Evolutionary conservation across 2,329 filamentous ascomycete species (phyloP).

Genomic region (Phaeosphaeria sp.): DNA sequence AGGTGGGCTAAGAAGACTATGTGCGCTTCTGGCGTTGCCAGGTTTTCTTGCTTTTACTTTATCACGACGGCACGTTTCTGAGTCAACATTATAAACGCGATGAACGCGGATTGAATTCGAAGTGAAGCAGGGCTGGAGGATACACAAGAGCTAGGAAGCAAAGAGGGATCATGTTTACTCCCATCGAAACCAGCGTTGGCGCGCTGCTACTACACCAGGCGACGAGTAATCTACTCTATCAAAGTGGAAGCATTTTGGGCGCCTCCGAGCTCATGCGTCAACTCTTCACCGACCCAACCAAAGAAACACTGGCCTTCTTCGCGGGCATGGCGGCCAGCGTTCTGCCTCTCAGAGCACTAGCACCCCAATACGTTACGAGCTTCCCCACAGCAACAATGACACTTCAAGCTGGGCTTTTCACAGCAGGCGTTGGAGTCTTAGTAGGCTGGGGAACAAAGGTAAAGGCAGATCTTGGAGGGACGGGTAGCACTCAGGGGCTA

Average conservation of each 20-base stretch:
- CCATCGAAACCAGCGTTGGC: slow-evolving; percentile 58
- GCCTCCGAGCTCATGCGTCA: slow-evolving; percentile 56
- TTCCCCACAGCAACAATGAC: slow-evolving; percentile 49
- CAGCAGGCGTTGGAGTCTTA: slow-evolving; percentile 52
- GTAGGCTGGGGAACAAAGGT: slow-evolving; percentile 63
- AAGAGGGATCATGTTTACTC: slow-evolving; percentile 57
- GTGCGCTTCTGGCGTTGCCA: not conserved
- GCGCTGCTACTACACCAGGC: slow-evolving; percentile 59
- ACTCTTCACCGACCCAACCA: slow-evolving; percentile 49
- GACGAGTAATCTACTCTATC: slow-evolving; percentile 56
- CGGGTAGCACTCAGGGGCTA: not conserved
- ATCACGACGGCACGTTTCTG: not conserved
- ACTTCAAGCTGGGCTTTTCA: slow-evolving; percentile 45
- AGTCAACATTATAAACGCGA: not conserved
- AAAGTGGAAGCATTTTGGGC: slow-evolving; percentile 60
- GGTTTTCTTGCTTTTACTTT: not conserved
- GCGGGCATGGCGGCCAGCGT: slow-evolving; percentile 55
- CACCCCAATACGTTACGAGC: slow-evolving; percentile 54
- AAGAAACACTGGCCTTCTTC: slow-evolving; percentile 54
- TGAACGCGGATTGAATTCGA: not conserved
- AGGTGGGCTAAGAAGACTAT: not conserved
- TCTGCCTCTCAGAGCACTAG: slow-evolving; percentile 48
- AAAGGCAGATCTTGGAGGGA: slow-evolving; percentile 5
- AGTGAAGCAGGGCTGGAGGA: not conserved
- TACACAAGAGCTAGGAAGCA: not conserved